Evolutionary conservation across 345 rosid species (phyloP), one percentile per base, ranked within the genome.

Genomic region (Toxicodendron radicans): DNA sequence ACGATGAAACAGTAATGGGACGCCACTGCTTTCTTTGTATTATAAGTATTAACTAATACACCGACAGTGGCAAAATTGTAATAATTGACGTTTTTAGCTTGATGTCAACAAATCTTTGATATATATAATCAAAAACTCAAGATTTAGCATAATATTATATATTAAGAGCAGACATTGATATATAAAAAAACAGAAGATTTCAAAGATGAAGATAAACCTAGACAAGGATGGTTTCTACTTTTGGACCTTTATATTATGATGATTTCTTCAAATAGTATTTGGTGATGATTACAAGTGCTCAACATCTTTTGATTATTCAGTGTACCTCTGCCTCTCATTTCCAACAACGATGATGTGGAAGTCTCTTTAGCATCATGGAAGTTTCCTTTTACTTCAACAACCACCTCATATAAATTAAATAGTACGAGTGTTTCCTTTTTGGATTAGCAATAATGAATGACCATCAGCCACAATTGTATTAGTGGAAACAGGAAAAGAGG

Each of bases 51-150:
- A 52, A 60, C 43, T 56, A 27, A 33, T 30, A 24, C 84, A 80
- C 87, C 89, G 89, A 84, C 89, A 85, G 64, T 77, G 82, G 83
- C 83, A 85, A 49, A 64, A 33, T 33, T 73, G 85, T 68, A 77
- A 77, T 75, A 5, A 38, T 38, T 0, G 9, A 38, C 9, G 43
- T 7, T 38, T 38, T 38, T 8, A 27, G 30, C 30, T 1, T 27
- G 30, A 1, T 27, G 30, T 1, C 30, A 27, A 27, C 2, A 27
- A 2, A 27, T 27, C 30, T n/a, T n/a, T n/a, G n/a, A n/a, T n/a
- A n/a, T n/a, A n/a, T n/a, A n/a, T n/a, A n/a, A n/a, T n/a, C n/a
- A n/a, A n/a, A n/a, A n/a, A n/a, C n/a, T n/a, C n/a, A n/a, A n/a
- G n/a, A n/a, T n/a, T n/a, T n/a, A n/a, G n/a, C n/a, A n/a, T n/a